Evolutionary conservation across 2,329 filamentous ascomycete genomes (phyloP), one percentile per base, ranked within the genome.

Genomic region (Hawksworthiomyces lignivorus): DNA sequence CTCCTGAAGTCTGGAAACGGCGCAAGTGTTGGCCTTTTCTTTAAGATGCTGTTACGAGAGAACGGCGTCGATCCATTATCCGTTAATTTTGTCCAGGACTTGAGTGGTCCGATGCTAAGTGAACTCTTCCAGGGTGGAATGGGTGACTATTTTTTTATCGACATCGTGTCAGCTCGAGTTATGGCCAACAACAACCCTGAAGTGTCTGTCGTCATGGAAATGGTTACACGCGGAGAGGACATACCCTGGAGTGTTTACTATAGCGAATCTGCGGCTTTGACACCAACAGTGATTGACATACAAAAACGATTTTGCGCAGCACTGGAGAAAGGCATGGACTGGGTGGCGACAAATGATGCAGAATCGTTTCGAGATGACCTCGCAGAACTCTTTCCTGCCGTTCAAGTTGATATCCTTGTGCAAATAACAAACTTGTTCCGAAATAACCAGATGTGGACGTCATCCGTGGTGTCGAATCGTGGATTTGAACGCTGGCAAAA

Each of bases 171-270:
- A 10, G 45, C 47, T 1, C 31, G 33, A 11, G 33, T 41, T 12
- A 34, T 45, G 38, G 46, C 39, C n/a, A 21, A 24, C n/a, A 34
- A 30, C 3, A 39, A 47, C 30, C 21, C 41, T 9, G 28, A 37
- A 15, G 34, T 47, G n/a, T 22, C 20, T 12, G 43, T 49, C 8
- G 42, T 31, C 17, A n/a, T 47, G 18, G 36, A 47, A 19, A 43
- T 36, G 35, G 47, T 39, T 36, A 36, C 42, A 5, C 18, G 26
- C 14, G 45, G 41, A 3, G 44, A 37, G n/a, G 43, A 44, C 11
- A 40, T 48, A 14, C 45, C 48, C 5, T 48, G 45, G 45, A 50
- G 48, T 29, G 48, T 50, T 10, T 50, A 50, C 34, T 50, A 50
- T 28, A 38, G 43, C 12, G 43, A 50, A 26, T 35, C 43, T 5